Conservation (phyloP, 2,329 filamentous ascomycete genomes). For the Exophiala calicioides region DNA sequence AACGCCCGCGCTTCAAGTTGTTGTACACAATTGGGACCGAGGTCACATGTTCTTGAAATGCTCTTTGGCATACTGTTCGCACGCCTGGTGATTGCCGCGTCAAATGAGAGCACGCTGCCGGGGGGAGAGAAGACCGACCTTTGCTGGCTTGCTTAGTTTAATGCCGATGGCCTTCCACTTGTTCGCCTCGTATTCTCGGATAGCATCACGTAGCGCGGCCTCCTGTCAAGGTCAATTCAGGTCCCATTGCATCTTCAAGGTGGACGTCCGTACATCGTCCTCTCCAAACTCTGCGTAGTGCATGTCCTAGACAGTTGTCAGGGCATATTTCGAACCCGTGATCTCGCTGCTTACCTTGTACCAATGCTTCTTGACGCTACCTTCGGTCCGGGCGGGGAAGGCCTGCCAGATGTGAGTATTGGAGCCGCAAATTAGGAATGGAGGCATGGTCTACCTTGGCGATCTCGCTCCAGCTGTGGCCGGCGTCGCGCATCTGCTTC, state of each 20-base stretch:
- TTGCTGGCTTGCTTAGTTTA: constrained; percentile 96
- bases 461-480: constrained; percentile 96
- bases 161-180: constrained; percentile 98
- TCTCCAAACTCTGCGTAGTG: constrained; percentile 98
- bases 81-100: constrained; percentile 57
- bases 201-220: constrained; percentile 73
- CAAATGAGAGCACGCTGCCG: neutral
- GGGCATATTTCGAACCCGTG: constrained; percentile 11
- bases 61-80: constrained; percentile 94
- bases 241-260: constrained; percentile 3
- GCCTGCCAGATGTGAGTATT: constrained; percentile 58
- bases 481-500: constrained; percentile 90
- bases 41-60: constrained; percentile 65
- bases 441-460: constrained; percentile 70
- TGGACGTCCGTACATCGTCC: constrained; percentile 70
- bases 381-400: constrained; percentile 90
- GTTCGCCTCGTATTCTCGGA: constrained; percentile 98
- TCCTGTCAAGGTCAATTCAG: constrained; percentile 34
- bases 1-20: constrained; percentile 18
- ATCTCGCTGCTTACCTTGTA: constrained; percentile 70
- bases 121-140: constrained; percentile 59
- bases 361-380: constrained; percentile 99
- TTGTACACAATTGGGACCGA: constrained; percentile 7
- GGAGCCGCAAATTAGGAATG: constrained; percentile 4
- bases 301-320: constrained; percentile 71